A percentile compares a stretch with the other conserved stretches of the same genome.
phyloP scores from a whole-genome alignment of 495 filamentous ascomycete species.

The Aspergillus baeticus region DNA sequence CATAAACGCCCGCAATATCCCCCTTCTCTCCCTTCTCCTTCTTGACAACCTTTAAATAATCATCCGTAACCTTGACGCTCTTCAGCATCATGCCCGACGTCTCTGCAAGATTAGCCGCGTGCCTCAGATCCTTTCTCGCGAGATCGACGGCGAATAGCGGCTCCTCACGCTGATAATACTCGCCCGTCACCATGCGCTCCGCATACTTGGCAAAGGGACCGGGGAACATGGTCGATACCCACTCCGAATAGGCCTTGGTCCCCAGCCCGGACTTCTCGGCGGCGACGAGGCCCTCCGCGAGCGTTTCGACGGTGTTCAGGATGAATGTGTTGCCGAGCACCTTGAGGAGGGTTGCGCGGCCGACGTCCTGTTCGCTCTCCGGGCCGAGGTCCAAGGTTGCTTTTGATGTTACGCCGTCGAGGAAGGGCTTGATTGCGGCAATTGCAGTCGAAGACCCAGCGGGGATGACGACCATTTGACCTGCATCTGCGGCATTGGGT shows the following conservation, averaged over 20 bases:
- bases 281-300: constrained; percentile 72
- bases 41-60: constrained; percentile 67
- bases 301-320: constrained; percentile 74
- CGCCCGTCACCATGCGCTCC: constrained; percentile 68
- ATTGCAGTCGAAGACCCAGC: constrained; percentile 64
- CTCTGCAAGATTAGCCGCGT: constrained; percentile 67
- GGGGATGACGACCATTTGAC: constrained; percentile 72
- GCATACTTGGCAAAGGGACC: constrained; percentile 65
- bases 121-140: constrained; percentile 80
- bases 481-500: constrained; percentile 73
- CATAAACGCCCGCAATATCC: constrained; percentile 84
- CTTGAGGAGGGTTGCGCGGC: constrained; percentile 57
- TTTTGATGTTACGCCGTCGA: constrained; percentile 73
- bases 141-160: constrained; percentile 86
- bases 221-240: constrained; percentile 60
- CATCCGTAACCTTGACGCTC: constrained; percentile 64
- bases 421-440: constrained; percentile 67
- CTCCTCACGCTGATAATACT: constrained; percentile 69
- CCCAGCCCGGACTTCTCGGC: constrained; percentile 83
- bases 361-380: constrained; percentile 32
- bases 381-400: constrained; percentile 57
- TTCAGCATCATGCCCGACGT: constrained; percentile 60
- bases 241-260: constrained; percentile 62
- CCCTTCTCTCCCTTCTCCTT: constrained; percentile 70
- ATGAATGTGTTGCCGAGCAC: constrained; percentile 87